Percentiles rank a stretch among this genome's conserved stretches.
phyloP scores from a whole-genome alignment of 2,329 filamentous ascomycete species.

The Penicillium sclerotigenum region DNA sequence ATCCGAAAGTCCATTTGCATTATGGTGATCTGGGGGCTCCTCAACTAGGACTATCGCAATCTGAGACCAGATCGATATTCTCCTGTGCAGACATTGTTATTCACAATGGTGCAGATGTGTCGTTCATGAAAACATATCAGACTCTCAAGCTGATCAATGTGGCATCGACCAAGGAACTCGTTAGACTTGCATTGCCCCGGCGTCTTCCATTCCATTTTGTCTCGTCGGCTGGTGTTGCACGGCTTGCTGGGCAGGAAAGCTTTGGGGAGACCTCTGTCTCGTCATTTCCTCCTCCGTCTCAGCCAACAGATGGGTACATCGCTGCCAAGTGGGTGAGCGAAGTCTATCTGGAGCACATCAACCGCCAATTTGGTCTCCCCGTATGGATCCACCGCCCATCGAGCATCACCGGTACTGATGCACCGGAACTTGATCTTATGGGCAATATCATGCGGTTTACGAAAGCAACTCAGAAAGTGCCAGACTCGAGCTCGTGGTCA shows the following conservation, averaged over 20 bases:
- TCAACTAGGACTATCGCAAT: conserved; percentile 13
- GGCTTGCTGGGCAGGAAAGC: conserved; percentile 10
- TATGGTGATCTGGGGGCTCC: conserved; percentile 14
- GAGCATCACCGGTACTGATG: conserved; percentile 18
- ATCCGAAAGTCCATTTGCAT: conserved; percentile 15
- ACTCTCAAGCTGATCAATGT: conserved; percentile 29
- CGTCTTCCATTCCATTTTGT: conserved; percentile 32
- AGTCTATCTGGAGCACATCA: conserved; percentile 33
- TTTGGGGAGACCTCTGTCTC: conserved; percentile 18
- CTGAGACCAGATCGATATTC: conserved; percentile 16
- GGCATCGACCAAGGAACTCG: conserved; percentile 25
- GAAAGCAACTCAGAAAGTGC: conserved; percentile 15
- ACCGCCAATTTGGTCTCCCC: conserved; percentile 13
- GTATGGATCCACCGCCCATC: conserved; percentile 35
- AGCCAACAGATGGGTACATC: conserved; percentile 36
- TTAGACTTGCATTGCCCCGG: conserved; percentile 20
- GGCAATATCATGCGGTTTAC: conserved; percentile 20
- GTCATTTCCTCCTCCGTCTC: conserved; percentile 22
- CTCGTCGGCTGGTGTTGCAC: conserved; percentile 24
- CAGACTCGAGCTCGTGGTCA: conserved; percentile 15
- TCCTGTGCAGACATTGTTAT: conserved; percentile 21
- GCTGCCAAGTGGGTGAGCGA: conserved; percentile 44
- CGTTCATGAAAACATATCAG: conserved; percentile 32
- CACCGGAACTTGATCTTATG: conserved; percentile 23
- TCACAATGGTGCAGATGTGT: conserved; percentile 28